These are phyloP conservation scores for Elsinoe ampelina DNA, from an alignment of 2,329 filamentous ascomycete species.

Conservation along the genomic window DNA sequence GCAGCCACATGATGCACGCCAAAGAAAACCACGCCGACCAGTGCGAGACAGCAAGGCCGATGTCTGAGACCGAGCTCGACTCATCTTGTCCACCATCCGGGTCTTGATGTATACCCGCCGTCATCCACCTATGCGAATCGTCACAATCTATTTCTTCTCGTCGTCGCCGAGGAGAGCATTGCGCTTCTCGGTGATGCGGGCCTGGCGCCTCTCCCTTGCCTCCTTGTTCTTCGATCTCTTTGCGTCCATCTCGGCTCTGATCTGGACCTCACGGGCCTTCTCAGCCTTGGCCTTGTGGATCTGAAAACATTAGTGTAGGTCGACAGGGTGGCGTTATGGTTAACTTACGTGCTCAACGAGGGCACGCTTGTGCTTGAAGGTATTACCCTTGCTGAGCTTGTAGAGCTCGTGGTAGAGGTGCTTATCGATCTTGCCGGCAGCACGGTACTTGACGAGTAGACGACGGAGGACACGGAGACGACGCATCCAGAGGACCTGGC, in stretches of 20 bases:
- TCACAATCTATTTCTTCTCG: constrained; percentile 32
- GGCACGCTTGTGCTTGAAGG: constrained; percentile 99
- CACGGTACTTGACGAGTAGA: constrained; percentile 99
- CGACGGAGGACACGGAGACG: constrained; percentile 98
- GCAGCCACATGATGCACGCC: constrained; percentile 12
- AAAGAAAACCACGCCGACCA: constrained; percentile 13
- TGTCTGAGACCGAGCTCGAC: not conserved
- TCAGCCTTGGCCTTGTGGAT: constrained; percentile 99
- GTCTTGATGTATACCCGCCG: constrained; percentile 11
- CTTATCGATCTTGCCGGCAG: constrained; percentile 99
- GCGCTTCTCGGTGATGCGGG: constrained; percentile 86
- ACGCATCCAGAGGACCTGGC: constrained; percentile 99
- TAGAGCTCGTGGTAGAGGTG: constrained; percentile 99
- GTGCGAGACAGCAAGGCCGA: constrained; percentile 10
- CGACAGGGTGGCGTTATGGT: constrained; percentile 27
- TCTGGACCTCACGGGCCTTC: constrained; percentile 95
- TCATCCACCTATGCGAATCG: constrained; percentile 13
- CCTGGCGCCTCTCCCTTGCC: constrained; percentile 94
- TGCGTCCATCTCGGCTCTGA: constrained; percentile 88
- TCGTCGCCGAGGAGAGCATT: constrained; percentile 70
- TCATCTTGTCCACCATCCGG: constrained; percentile 6
- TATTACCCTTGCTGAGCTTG: constrained; percentile 99
- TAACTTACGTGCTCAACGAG: constrained; percentile 97
- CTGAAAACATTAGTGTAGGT: constrained; percentile 39
- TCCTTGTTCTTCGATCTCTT: constrained; percentile 99